Conservation (phyloP, 306 rosid genomes). For the Malus sylvestris region DNA sequence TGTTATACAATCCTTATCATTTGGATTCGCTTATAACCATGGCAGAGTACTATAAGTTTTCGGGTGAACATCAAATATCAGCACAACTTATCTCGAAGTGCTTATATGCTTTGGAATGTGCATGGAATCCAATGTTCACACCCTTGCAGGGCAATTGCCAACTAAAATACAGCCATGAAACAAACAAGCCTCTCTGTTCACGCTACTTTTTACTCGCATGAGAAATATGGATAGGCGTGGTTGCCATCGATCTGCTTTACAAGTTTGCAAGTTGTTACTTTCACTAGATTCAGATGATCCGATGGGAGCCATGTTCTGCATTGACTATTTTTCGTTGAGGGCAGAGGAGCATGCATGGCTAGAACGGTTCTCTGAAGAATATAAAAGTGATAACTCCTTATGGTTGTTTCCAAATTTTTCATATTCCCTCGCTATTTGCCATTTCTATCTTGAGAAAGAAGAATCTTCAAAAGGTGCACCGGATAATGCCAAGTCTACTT, state of each 20-base stretch:
- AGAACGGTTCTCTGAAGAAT: slow-evolving; percentile 71
- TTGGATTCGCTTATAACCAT: no score
- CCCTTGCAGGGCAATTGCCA: slow-evolving; percentile 85
- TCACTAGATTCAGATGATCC: slow-evolving; percentile 91
- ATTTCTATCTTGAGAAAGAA: slow-evolving; percentile 63
- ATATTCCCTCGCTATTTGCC: slow-evolving; percentile 75
- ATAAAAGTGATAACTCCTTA: slow-evolving; percentile 68
- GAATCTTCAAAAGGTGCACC: slow-evolving; percentile 32
- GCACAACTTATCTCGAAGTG: slow-evolving; percentile 75
- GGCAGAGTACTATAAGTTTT: slow-evolving; percentile 24
- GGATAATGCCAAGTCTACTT: slow-evolving; percentile 45
- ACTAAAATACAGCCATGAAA: slow-evolving; percentile 64
- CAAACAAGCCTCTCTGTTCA: slow-evolving; percentile 69
- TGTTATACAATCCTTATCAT: no score
- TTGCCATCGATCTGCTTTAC: slow-evolving; percentile 93
- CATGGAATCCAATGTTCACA: slow-evolving; percentile 78
- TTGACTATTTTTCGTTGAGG: slow-evolving; percentile 81
- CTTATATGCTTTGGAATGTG: slow-evolving; percentile 88
- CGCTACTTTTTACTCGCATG: slow-evolving; percentile 75
- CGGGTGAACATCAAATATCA: slow-evolving; percentile 91
- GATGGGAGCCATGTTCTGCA: slow-evolving; percentile 81
- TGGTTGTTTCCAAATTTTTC: slow-evolving; percentile 95
- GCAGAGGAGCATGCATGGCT: slow-evolving; percentile 94
- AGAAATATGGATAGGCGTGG: slow-evolving; percentile 87
- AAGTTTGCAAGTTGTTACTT: slow-evolving; percentile 86